Conservation (phyloP, 768 basidiomycete genomes). For the Termitomyces sp. region DNA sequence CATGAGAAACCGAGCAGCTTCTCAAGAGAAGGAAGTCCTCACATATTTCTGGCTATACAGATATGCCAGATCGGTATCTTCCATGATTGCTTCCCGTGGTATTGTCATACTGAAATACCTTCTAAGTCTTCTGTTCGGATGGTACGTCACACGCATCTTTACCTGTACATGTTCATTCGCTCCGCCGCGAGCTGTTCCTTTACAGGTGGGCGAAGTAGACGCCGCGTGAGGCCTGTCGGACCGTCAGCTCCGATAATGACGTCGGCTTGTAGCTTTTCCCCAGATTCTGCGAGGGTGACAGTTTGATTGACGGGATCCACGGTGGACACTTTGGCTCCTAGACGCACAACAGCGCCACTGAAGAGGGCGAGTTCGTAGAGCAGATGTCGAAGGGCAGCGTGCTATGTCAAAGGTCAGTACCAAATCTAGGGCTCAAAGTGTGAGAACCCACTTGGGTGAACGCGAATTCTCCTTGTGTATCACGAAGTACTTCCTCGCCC, state of each 20-base stretch:
- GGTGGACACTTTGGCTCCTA: slow-evolving; percentile 27
- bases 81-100: slow-evolving; percentile 32
- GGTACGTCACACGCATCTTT: neutral
- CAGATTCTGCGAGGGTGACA: slow-evolving; percentile 33
- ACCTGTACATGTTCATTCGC: slow-evolving; percentile 43
- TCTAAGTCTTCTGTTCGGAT: neutral
- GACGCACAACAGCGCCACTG: slow-evolving; percentile 40
- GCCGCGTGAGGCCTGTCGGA: slow-evolving; percentile 33
- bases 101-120: slow-evolving; percentile 32
- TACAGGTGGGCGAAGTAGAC: slow-evolving; percentile 26
- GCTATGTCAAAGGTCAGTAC: slow-evolving; percentile 27
- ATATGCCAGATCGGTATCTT: slow-evolving; percentile 36
- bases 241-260: slow-evolving; percentile 61
- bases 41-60: slow-evolving; percentile 26
- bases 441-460: slow-evolving; percentile 33
- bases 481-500: slow-evolving; percentile 48
- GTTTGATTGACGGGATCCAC: slow-evolving; percentile 26
- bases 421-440: neutral
- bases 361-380: slow-evolving; percentile 42
- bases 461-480: slow-evolving; percentile 36
- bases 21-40: slow-evolving; percentile 6
- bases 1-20: neutral
- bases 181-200: slow-evolving; percentile 23
- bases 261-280: slow-evolving; percentile 42
- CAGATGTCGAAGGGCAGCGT: slow-evolving; percentile 46